Base-by-base conservation (phyloP, 192 early-diverging fungal genomes). In the Entophlyctis luteolus region DNA sequence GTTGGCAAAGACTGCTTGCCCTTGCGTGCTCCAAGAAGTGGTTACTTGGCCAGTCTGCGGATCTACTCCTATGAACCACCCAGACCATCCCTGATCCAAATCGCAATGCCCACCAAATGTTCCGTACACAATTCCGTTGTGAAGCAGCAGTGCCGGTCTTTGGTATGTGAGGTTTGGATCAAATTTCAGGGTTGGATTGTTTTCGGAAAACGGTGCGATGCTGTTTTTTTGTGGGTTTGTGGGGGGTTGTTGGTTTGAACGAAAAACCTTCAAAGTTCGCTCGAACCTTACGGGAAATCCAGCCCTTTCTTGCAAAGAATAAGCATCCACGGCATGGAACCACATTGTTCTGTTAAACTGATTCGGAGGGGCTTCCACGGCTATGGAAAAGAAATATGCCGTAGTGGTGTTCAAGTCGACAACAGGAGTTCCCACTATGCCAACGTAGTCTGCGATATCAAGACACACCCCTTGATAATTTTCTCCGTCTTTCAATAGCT, bases 31-130 rank as follows among this genome's bases (percentile, higher is more conserved):
- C 37, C 37, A 58, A 16, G 67, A 55, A 22, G 67, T 18, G 36
- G 29, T 22, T 1, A 59, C 28, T 2, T 8, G 16, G 14, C n/a
- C 54, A 18, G 55, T 48, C 28, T 16, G 0, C 18, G 29, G 32
- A 23, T 58, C 32, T 2, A 69, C 37, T 37, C 27, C 55, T 27
- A 69, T 59, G 10, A 69, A 37, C 67, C 67, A 69, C 49, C 67
- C 67, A 6, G 67, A 27, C 1, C 8, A 59, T 25, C 58, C 58
- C 25, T 69, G 57, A 31, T 31, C 33, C 37, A 59, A 31, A 23
- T 69, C 56, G 47, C 67, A 69, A 47, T 69, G 67, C 4, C 55
- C 37, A n/a, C 67, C 67, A 54, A 69, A 69, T 6, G 55, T 45
- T 14, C 1, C 67, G 35, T 59, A 69, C 18, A 69, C 54, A 46